phyloP scores from a whole-genome alignment of 139 green algal genomes.

The Closterium sp. region DNA sequence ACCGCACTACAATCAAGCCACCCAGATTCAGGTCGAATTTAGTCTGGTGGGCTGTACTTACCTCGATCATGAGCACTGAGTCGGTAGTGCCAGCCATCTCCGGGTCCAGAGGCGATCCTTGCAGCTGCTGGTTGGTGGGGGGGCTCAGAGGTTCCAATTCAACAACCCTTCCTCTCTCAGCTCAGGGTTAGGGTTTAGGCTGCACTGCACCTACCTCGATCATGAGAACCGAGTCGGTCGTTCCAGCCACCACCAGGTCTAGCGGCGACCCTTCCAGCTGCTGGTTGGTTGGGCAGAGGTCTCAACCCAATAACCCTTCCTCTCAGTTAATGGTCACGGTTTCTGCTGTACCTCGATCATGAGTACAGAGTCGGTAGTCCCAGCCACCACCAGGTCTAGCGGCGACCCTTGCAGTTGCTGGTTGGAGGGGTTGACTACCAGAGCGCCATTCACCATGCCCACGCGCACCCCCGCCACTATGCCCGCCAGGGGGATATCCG shows the following conservation, averaged over 20 bases:
- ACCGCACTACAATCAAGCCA: too few species aligned
- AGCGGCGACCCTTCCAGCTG: neutral
- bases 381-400: conserved; percentile 89
- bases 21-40: too few species aligned
- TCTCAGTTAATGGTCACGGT: too few species aligned
- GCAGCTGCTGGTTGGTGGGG: too few species aligned
- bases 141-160: too few species aligned
- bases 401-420: conserved; percentile 61
- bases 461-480: conserved; percentile 74
- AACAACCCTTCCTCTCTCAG: too few species aligned
- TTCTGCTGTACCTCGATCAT: conserved; percentile 84
- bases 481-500: conserved; percentile 51
- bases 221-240: neutral
- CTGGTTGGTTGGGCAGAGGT: neutral
- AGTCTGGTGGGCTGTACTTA: too few species aligned
- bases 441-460: conserved; percentile 56
- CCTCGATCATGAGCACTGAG: too few species aligned
- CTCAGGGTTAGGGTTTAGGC: neutral
- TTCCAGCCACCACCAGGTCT: neutral
- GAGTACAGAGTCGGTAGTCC: conserved; percentile 84
- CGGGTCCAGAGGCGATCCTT: too few species aligned
- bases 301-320: too few species aligned
- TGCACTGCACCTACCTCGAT: neutral
- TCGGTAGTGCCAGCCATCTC: too few species aligned
- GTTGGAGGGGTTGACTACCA: conserved; percentile 83